These are phyloP conservation scores for Sequoiadendron giganteum DNA, from an alignment of 75 land plant genomes.

Conservation along the genomic window DNA sequence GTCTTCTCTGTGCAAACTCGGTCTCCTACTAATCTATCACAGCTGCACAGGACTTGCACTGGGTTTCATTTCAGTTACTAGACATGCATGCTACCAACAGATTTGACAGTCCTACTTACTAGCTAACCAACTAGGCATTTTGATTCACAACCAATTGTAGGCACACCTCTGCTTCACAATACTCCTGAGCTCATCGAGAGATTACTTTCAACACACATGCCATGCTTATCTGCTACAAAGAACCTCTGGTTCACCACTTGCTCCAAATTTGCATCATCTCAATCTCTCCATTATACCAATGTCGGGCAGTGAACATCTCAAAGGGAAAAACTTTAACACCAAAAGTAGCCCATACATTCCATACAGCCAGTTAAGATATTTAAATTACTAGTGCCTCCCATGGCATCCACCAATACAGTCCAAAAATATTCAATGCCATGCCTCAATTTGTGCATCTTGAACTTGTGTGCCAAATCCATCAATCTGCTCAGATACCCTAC, in stretches of 20 bases:
- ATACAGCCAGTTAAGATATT: background rate
- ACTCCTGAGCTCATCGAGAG: background rate
- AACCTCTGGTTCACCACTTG: background rate
- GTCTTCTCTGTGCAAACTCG: background rate
- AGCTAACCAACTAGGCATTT: background rate
- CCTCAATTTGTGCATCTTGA: background rate
- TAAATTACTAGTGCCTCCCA: background rate
- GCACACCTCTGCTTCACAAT: background rate
- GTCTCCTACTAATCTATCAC: background rate
- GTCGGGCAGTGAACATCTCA: background rate
- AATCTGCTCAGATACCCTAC: background rate
- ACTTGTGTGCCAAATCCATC: background rate
- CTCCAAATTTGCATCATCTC: background rate
- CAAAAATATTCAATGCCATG: background rate
- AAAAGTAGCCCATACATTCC: background rate
- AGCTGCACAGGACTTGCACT: background rate
- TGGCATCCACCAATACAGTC: background rate
- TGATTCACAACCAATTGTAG: background rate
- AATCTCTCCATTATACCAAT: background rate
- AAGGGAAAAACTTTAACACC: background rate
- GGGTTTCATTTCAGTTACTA: background rate
- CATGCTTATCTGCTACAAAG: background rate
- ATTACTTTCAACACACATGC: background rate
- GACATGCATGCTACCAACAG: background rate
- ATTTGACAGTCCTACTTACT: background rate